Conservation (phyloP, 805 yeast genomes). For the Myxozyma melibiosi region DNA sequence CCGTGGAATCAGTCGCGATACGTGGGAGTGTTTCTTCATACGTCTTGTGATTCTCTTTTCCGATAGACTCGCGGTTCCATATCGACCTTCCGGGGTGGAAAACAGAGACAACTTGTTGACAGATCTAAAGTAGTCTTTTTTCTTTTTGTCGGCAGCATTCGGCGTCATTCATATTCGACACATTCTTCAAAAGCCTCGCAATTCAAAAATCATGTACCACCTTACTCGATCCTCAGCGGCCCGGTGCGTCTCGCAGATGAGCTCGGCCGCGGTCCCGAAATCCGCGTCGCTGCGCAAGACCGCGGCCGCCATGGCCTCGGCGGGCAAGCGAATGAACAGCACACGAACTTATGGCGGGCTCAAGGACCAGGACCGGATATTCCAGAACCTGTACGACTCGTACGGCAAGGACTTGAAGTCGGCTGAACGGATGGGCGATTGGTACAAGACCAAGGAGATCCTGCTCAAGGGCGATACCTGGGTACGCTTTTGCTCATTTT, state of each 20-base stretch:
- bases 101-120: too few species aligned
- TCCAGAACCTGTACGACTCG: constrained; percentile 77
- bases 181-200: too few species aligned
- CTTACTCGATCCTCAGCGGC: constrained; percentile 1
- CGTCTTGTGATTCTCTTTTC: too few species aligned
- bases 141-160: too few species aligned
- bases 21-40: too few species aligned
- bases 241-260: neutral
- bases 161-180: too few species aligned
- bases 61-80: too few species aligned
- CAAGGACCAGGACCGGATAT: constrained; percentile 80
- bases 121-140: too few species aligned
- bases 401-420: constrained; percentile 76
- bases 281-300: neutral
- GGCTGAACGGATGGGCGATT: constrained; percentile 81
- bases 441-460: constrained; percentile 89
- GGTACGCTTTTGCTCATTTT: constrained; percentile 39
- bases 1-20: neutral
- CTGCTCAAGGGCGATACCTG: constrained; percentile 80
- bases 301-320: neutral
- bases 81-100: too few species aligned
- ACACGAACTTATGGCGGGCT: constrained; percentile 67
- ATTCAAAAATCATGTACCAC: neutral
- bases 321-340: constrained; percentile 1
- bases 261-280: neutral